Conservation (phyloP, 805 yeast species). For the Ogataea angusta region DNA sequence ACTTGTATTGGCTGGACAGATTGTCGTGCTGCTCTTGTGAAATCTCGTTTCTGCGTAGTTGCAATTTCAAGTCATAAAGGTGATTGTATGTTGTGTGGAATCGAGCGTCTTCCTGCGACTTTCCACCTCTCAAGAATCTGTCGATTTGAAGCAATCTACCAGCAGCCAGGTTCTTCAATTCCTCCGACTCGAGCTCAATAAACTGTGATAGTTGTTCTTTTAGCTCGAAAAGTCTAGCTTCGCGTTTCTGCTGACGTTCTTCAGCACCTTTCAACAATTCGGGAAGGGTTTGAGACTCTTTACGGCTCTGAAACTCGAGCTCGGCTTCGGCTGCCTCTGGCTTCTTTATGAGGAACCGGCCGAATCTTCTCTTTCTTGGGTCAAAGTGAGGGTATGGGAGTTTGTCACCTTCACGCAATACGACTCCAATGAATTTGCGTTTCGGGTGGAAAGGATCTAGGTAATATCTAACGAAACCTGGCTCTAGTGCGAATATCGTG, state of each 20-base stretch:
- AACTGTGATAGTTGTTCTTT: slow-evolving; percentile 30
- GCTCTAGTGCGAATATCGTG: slow-evolving; percentile 85
- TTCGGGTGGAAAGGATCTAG: slow-evolving; percentile 95
- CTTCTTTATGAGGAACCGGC: slow-evolving; percentile 54
- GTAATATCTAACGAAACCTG: slow-evolving; percentile 90
- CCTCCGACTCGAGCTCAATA: slow-evolving; percentile 15
- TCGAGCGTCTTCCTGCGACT: slow-evolving; percentile 51
- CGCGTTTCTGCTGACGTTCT: slow-evolving; percentile 41
- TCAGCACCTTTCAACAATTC: slow-evolving; percentile 40
- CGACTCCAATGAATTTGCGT: slow-evolving; percentile 86
- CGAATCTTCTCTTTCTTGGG: slow-evolving; percentile 86
- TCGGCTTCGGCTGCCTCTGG: slow-evolving; percentile 53
- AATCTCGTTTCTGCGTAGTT: slow-evolving; percentile 37
- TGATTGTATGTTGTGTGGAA: slow-evolving; percentile 53
- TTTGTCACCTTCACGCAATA: slow-evolving; percentile 56
- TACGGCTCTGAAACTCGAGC: slow-evolving; percentile 60
- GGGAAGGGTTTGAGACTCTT: slow-evolving; percentile 58
- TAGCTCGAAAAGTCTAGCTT: slow-evolving; percentile 30
- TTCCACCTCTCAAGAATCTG: slow-evolving; percentile 59
- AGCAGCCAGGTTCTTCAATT: slow-evolving; percentile 40
- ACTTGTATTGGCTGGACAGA: slow-evolving; percentile 32
- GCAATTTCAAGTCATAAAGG: slow-evolving; percentile 42
- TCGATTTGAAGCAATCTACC: slow-evolving; percentile 53
- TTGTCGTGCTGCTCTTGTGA: slow-evolving; percentile 25
- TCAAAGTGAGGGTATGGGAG: slow-evolving; percentile 89